A percentile compares a stretch with the other conserved stretches of the same genome.
These are phyloP conservation scores for Chaetomium sp. DNA, from an alignment of 2,329 filamentous ascomycete genomes.

Conservation along the genomic window DNA sequence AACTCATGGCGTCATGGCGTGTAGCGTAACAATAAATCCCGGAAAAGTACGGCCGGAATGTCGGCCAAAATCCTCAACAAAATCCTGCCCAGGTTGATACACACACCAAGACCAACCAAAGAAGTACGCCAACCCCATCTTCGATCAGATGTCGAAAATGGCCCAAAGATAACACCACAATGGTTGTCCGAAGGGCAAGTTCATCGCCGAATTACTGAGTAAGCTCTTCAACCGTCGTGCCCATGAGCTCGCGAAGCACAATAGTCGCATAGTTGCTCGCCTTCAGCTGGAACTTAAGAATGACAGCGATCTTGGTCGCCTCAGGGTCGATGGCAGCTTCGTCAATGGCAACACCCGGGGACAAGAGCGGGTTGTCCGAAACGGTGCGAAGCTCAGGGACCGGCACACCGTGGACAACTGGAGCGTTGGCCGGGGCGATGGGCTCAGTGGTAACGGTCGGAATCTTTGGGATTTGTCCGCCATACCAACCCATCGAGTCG, in stretches of 20 bases:
- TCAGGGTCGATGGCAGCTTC: constrained; percentile 16
- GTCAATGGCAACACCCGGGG: constrained; percentile 14
- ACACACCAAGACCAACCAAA: no score
- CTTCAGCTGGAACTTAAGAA: constrained; percentile 32
- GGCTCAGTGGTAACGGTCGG: background rate
- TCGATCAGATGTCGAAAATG: no score
- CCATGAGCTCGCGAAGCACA: constrained; percentile 32
- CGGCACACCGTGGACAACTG: constrained; percentile 16
- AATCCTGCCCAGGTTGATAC: no score
- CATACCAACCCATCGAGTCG: constrained; percentile 17
- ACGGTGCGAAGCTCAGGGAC: constrained; percentile 17
- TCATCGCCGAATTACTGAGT: background rate
- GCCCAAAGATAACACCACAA: no score
- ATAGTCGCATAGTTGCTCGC: constrained; percentile 35
- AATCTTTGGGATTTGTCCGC: constrained; percentile 9
- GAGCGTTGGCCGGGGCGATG: background rate
- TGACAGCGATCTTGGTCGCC: constrained; percentile 30
- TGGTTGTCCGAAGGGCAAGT: no score
- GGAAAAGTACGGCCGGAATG: no score
- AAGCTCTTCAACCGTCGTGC: constrained; percentile 16
- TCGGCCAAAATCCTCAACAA: no score
- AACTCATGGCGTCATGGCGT: no score
- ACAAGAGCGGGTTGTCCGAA: constrained; percentile 21
- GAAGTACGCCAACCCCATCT: no score
- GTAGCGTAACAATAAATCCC: no score